Conservation (phyloP, 2,329 filamentous ascomycete species). For the Ophiosphaerella korrae region DNA sequence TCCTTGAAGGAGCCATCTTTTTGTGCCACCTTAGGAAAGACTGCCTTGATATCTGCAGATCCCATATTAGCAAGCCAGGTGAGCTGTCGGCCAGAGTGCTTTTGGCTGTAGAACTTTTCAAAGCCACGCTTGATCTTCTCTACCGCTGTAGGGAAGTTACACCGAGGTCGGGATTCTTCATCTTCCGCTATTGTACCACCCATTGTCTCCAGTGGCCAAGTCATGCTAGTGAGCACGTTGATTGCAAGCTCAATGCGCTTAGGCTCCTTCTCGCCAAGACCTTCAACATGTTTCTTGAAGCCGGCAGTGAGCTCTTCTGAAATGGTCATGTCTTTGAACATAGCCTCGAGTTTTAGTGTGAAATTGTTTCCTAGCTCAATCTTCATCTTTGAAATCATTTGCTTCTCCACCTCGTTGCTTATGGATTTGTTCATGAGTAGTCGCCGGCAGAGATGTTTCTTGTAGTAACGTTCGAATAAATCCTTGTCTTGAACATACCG, state of each 20-base stretch:
- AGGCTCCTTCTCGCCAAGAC: conserved; percentile 59
- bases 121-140: conserved; percentile 81
- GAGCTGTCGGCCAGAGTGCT: conserved; percentile 84
- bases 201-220: conserved; percentile 93
- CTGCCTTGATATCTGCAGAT: conserved; percentile 82
- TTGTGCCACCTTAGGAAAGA: conserved; percentile 73
- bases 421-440: conserved; percentile 87
- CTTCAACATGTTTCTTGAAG: conserved; percentile 74
- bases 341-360: conserved; percentile 89
- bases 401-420: conserved; percentile 89
- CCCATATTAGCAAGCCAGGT: conserved; percentile 82
- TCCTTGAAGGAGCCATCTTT: conserved; percentile 70
- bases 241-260: conserved; percentile 79
- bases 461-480: conserved; percentile 95
- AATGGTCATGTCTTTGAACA: conserved; percentile 95
- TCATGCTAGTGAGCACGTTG: conserved; percentile 87
- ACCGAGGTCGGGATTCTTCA: conserved; percentile 54
- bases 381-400: conserved; percentile 97
- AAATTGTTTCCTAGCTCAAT: conserved; percentile 94
- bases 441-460: conserved; percentile 90
- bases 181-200: conserved; percentile 60
- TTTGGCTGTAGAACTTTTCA: conserved; percentile 83
- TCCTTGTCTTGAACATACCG: conserved; percentile 92
- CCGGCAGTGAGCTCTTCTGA: conserved; percentile 80
- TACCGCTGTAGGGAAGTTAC: conserved; percentile 77